Base-by-base conservation (phyloP, 2,329 filamentous ascomycete species). In the Fusarium sp. region DNA sequence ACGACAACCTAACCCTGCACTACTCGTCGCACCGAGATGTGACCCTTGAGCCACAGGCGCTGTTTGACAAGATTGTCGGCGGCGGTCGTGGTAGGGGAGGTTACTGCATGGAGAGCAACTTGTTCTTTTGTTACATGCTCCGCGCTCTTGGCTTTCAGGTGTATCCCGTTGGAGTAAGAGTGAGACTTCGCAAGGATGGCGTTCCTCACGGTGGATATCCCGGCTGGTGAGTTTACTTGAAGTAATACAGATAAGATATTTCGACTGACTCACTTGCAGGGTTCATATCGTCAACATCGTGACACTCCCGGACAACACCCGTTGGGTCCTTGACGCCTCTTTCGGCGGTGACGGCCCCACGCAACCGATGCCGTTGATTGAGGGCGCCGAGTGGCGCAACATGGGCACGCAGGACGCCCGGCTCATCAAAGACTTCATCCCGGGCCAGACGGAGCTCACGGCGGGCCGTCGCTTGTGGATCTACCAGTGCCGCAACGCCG, bases 321-420 rank as follows among this genome's bases (percentile, higher is more conserved):
- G 84, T 66, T 91, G 87, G 80, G 82, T 87, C 76, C 80, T 89
- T 11, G 92, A 93, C 78, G 89, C 91, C 13, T 89, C 87, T 6
- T 93, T 93, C 76, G 92, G 92, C 56, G 89, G 88, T 22, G 89
- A 91, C 75, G 88, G 89, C 9, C 85, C 90, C 4, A 91, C 88
- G 2, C 81, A 82, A 18, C 91, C 91, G 8, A 80, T 93, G 40
- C 86, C 86, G 2, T 81, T 93, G 2, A 78, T 84, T 22, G 81
- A 86, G 16, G 81, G 81, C 11, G 77, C 81, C 16, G 79, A 85
- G 10, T 83, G 84, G 63, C 75, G 80, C 66, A 89, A 90, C 78
- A 83, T 91, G 27, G 88, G 87, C 13, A 84, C 87, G 3, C 88
- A 90, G 69, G 83, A 90, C 71, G 85, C 90, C 69, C 88, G 90